Conservation (phyloP, 2,329 filamentous ascomycete species). For the Fusarium tanahbumbuense region DNA sequence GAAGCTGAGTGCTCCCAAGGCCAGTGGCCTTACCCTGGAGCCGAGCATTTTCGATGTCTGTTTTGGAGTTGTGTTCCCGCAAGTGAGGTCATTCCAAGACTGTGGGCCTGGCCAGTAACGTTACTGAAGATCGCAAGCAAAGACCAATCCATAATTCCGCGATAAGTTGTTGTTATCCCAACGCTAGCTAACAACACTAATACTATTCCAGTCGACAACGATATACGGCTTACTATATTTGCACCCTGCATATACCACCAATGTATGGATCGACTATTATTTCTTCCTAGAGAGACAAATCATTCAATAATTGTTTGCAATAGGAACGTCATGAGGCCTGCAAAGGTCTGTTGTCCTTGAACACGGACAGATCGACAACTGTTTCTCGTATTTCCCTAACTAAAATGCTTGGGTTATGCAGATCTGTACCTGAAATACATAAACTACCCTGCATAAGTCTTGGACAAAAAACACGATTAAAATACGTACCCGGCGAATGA, state of each 20-base stretch:
- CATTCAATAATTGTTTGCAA: background rate
- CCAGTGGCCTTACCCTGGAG: background rate
- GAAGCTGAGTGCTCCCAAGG: background rate
- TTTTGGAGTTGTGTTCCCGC: background rate
- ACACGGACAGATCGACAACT: constrained; percentile 7
- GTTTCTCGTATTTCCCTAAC: background rate
- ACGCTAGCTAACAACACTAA: background rate
- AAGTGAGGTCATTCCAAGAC: background rate
- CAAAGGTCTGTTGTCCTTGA: background rate
- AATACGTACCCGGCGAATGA: background rate
- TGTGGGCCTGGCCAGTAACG: background rate
- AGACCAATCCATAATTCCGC: background rate
- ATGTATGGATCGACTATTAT: background rate
- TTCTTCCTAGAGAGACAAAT: background rate
- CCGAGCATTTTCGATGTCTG: background rate
- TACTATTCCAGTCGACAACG: background rate
- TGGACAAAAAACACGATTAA: background rate
- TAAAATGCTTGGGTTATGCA: background rate
- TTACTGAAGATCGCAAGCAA: background rate
- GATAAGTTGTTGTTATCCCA: background rate
- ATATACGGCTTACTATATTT: background rate
- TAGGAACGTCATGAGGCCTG: background rate
- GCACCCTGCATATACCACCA: background rate
- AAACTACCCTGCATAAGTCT: background rate
- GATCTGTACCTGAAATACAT: constrained; percentile 10